Conservation (phyloP, 495 filamentous ascomycete species). For the Aspergillus funiculosus region DNA sequence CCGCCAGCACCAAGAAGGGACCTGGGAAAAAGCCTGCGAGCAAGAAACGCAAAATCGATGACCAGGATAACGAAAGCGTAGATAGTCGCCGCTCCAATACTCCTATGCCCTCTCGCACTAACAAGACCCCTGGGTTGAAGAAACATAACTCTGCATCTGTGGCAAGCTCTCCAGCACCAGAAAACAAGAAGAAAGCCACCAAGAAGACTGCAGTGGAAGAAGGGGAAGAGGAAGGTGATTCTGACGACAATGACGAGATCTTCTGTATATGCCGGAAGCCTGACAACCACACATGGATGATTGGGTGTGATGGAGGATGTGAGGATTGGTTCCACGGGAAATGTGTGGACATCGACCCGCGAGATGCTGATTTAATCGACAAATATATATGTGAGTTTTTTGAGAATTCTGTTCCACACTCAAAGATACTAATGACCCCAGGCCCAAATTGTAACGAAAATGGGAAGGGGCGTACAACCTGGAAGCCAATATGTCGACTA, state of each 20-base stretch:
- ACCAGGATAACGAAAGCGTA: constrained; percentile 41
- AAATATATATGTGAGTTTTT: constrained; percentile 59
- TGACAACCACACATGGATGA: constrained; percentile 74
- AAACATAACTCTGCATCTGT: constrained; percentile 38
- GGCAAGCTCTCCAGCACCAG: constrained; percentile 38
- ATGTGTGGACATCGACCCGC: constrained; percentile 57
- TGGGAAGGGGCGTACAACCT: constrained; percentile 53
- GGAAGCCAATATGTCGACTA: constrained; percentile 65
- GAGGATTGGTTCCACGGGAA: constrained; percentile 72
- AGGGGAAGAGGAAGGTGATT: constrained; percentile 38
- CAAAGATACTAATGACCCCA: constrained; percentile 22
- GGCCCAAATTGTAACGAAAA: constrained; percentile 53
- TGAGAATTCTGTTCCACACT: not conserved
- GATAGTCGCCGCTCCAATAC: constrained; percentile 42
- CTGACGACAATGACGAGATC: constrained; percentile 45
- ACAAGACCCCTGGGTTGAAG: constrained; percentile 41
- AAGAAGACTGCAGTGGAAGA: constrained; percentile 20
- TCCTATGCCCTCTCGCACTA: constrained; percentile 43
- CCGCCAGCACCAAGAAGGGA: constrained; percentile 47
- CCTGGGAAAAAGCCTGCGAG: constrained; percentile 49
- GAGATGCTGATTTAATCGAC: constrained; percentile 60
- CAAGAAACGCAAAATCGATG: constrained; percentile 54
- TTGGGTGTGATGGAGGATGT: constrained; percentile 65
- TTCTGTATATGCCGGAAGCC: constrained; percentile 68
- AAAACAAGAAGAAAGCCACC: constrained; percentile 30